These are phyloP conservation scores for Geotrichum restrictum DNA, from an alignment of 1,139 yeast species.

Conservation along the genomic window DNA sequence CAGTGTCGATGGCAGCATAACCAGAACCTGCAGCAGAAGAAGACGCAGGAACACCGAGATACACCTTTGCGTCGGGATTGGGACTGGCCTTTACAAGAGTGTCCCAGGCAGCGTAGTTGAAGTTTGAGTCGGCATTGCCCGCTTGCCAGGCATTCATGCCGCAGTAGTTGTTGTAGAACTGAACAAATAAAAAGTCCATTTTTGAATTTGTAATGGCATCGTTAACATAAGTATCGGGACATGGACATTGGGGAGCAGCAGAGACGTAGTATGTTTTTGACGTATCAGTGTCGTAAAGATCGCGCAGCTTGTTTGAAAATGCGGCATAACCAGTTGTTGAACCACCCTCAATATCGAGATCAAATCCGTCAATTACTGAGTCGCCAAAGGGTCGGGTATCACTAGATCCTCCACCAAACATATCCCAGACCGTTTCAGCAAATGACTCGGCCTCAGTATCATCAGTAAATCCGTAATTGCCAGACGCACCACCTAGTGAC, in stretches of 20 bases:
- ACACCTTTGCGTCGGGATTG: constrained; percentile 59
- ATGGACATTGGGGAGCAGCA: constrained; percentile 95
- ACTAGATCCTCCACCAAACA: constrained; percentile 71
- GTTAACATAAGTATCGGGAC: constrained; percentile 84
- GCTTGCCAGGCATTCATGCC: constrained; percentile 33
- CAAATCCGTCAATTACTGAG: constrained; percentile 68
- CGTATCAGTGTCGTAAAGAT: constrained; percentile 46
- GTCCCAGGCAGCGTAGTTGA: constrained; percentile 87
- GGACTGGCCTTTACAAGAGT: constrained; percentile 63
- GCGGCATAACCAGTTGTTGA: constrained; percentile 52
- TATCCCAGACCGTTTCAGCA: constrained; percentile 77
- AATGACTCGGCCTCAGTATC: constrained; percentile 62
- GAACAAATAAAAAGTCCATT: constrained; percentile 83
- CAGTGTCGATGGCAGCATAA: constrained; percentile 46
- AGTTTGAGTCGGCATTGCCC: constrained; percentile 33
- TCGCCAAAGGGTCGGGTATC: constrained; percentile 70
- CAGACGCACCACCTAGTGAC: constrained; percentile 85
- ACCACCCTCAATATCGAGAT: constrained; percentile 63
- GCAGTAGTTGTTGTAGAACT: constrained; percentile 91
- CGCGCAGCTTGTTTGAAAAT: constrained; percentile 52
- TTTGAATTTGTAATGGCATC: constrained; percentile 56
- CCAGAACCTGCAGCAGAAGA: constrained; percentile 66
- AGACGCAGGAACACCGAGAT: constrained; percentile 72
- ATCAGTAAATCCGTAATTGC: constrained; percentile 65
- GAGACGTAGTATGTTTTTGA: constrained; percentile 61